Conservation (phyloP, 257 asterid species). For the Solanum okadae region DNA sequence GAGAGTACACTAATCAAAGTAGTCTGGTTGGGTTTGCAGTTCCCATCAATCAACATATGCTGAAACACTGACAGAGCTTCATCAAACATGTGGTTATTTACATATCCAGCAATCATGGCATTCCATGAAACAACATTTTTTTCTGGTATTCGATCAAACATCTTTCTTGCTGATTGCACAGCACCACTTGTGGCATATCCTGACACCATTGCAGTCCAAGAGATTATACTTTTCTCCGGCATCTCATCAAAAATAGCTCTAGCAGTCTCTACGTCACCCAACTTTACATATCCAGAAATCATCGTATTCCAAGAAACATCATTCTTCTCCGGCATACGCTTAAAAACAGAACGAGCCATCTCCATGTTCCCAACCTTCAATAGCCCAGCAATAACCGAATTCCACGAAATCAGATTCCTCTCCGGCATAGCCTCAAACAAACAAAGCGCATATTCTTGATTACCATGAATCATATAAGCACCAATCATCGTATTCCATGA, state of each 20-base stretch:
- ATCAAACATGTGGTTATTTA: slow-evolving; percentile 28
- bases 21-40: slow-evolving; percentile 38
- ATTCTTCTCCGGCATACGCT: slow-evolving; percentile 24
- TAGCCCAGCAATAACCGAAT: slow-evolving; percentile 31
- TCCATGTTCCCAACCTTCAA: slow-evolving; percentile 24
- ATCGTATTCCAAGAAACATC: slow-evolving; percentile 31
- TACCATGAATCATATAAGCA: slow-evolving; percentile 22
- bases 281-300: slow-evolving; percentile 29
- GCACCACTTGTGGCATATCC: slow-evolving; percentile 32
- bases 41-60: slow-evolving; percentile 28
- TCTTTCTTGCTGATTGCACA: slow-evolving; percentile 19
- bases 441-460: slow-evolving; percentile 13
- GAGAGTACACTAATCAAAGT: slow-evolving; percentile 35
- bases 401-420: slow-evolving; percentile 36
- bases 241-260: slow-evolving; percentile 19
- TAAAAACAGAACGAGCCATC: slow-evolving; percentile 19
- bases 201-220: slow-evolving; percentile 42
- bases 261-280: slow-evolving; percentile 18
- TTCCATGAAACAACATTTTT: slow-evolving; percentile 52
- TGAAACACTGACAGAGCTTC: slow-evolving; percentile 31
- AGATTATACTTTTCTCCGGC: slow-evolving; percentile 36
- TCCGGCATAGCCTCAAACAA: slow-evolving; percentile 38
- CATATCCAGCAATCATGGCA: slow-evolving; percentile 50
- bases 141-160: slow-evolving; percentile 23
- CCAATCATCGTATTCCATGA: slow-evolving; percentile 34